Evolutionary conservation across 371 early-diverging fungal genomes (phyloP), one percentile per base, ranked within the genome.

Genomic region (Mucor sp.): DNA sequence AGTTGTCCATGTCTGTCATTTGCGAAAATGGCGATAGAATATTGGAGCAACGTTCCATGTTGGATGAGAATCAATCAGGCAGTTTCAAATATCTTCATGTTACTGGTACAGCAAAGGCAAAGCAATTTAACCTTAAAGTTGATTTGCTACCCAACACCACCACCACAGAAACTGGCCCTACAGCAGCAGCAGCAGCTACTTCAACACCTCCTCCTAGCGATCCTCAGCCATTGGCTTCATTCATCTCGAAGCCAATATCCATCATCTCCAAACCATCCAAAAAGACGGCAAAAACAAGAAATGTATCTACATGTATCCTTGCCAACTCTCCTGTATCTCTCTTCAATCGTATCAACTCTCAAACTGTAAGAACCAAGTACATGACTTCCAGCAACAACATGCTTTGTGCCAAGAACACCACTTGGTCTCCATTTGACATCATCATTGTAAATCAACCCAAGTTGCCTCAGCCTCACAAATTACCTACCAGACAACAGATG

Each of bases 221-320:
- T 11, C 35, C n/a, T 35, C 25, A 60, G 15, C 25, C 48, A 30
- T 62, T 77, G 67, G 90, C 89, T 17, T 81, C 84, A 15, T 90
- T 91, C 57, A 77, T 86, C 58, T 93, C 93, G 17, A 80, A 83
- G 19, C 89, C 93, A 0, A 87, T 94, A 33, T 77, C 87, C 6
- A 90, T 94, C 72, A 92, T 94, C 43, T 94, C 94, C 64, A 94
- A 94, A 74, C 95, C 95, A 6, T 89, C 90, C 56, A 94, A 93
- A 71, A 94, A 94, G 82, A 91, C 90, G 0, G 88, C 90, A 57
- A 93, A 92, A 69, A 89, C 92, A 14, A 87, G 91, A 63, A 91
- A 90, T 75, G 84, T 87, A 17, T 87, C 91, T 4, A 85, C 90
- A 8, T 91, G 93, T 70, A 90, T 94, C 39, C 75, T 88, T 19